Conservation (phyloP, 148 eudicot genomes). For the Fagopyrum homotropicum region DNA sequence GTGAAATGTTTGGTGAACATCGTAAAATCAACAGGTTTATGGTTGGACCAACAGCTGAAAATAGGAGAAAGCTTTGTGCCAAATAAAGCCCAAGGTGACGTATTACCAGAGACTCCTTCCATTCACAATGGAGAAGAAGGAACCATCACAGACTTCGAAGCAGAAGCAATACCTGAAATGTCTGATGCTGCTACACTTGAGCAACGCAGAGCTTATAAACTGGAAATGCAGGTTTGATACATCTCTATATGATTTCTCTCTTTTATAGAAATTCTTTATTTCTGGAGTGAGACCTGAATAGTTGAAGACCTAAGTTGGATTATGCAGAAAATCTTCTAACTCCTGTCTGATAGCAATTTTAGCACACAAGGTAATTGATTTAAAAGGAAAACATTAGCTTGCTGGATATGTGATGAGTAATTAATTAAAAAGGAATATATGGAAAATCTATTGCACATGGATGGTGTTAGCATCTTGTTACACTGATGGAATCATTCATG, state of each 20-base stretch:
- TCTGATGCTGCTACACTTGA: conserved; percentile 88
- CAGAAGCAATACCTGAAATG: conserved; percentile 64
- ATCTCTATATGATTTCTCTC: background rate
- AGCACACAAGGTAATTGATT: background rate
- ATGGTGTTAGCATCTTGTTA: background rate
- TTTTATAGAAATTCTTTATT: background rate
- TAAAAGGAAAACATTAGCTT: background rate
- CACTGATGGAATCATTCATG: background rate
- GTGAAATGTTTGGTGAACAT: conserved; percentile 86
- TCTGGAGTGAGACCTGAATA: background rate
- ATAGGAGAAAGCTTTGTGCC: conserved; percentile 48
- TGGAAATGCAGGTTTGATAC: conserved; percentile 72
- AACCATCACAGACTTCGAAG: conserved; percentile 49
- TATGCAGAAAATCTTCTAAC: background rate
- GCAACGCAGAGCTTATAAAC: conserved; percentile 87
- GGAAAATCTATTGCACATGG: background rate
- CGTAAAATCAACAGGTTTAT: conserved; percentile 83
- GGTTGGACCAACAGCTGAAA: conserved; percentile 94
- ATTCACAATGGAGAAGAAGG: conserved; percentile 60
- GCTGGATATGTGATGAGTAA: background rate
- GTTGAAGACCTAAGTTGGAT: background rate
- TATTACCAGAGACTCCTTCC: conserved; percentile 34
- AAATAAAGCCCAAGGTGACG: conserved; percentile 42
- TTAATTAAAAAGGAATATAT: background rate
- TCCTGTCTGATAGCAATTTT: background rate